Conservation (phyloP, 441 rosid species). For the Populus tomentosa region DNA sequence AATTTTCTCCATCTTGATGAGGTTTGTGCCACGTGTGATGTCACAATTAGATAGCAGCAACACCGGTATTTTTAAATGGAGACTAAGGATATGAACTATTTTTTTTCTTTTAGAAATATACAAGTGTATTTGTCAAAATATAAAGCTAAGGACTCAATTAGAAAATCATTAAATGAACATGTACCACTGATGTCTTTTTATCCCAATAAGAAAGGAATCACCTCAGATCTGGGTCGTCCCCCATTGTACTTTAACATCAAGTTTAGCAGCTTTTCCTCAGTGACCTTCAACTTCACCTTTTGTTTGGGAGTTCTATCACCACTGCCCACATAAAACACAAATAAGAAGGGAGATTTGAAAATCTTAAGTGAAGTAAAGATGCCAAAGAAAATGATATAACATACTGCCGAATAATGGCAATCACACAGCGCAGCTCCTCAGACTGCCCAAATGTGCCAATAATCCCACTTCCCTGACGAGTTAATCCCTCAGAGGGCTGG, state of each 20-base stretch:
- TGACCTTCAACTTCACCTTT: conserved; percentile 98
- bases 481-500: conserved; percentile 83
- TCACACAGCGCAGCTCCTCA: conserved; percentile 99
- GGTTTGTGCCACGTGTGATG: too few relatives aligned
- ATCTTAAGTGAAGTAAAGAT: conserved; percentile 6
- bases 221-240: conserved; percentile 96
- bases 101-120: background rate
- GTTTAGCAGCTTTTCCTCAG: conserved; percentile 94
- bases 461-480: conserved; percentile 99
- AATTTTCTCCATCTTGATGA: too few relatives aligned
- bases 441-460: conserved; percentile 95
- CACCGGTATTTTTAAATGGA: background rate
- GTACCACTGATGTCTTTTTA: background rate
- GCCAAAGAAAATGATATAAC: conserved; percentile 27
- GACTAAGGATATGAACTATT: background rate
- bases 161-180: background rate
- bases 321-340: conserved; percentile 40
- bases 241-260: conserved; percentile 99
- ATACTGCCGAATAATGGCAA: conserved; percentile 94
- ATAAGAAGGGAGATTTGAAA: conserved; percentile 16
- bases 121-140: background rate
- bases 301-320: conserved; percentile 99
- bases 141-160: background rate
- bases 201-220: conserved; percentile 25
- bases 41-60: background rate